These are phyloP conservation scores for Cryphonectria nitschkei DNA, from an alignment of 2,329 filamentous ascomycete species.

Conservation along the genomic window DNA sequence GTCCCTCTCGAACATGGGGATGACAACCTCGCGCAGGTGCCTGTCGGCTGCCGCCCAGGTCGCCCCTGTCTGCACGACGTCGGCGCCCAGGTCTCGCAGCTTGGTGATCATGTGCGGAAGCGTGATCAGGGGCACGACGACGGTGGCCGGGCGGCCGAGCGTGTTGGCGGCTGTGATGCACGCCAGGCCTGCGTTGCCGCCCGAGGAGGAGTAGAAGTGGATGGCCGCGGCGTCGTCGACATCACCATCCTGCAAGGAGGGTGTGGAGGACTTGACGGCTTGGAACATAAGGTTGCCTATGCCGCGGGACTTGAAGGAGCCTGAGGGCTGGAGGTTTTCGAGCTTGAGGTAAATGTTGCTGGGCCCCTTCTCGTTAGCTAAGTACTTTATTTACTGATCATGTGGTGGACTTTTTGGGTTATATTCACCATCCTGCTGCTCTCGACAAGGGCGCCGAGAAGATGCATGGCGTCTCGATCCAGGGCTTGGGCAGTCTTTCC, in stretches of 20 bases:
- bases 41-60: constrained; percentile 72
- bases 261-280: constrained; percentile 40
- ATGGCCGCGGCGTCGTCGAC: constrained; percentile 31
- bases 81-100: constrained; percentile 65
- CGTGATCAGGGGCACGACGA: constrained; percentile 71
- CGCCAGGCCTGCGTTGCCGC: constrained; percentile 80
- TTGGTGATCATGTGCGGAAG: constrained; percentile 70
- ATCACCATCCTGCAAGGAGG: constrained; percentile 33
- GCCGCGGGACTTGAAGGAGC: constrained; percentile 82
- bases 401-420: too few species aligned
- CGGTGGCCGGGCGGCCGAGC: constrained; percentile 66
- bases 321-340: constrained; percentile 79
- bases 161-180: constrained; percentile 71
- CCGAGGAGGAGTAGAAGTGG: constrained; percentile 75
- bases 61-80: constrained; percentile 68
- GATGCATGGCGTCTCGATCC: constrained; percentile 70
- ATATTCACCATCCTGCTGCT: constrained; percentile 66
- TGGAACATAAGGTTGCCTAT: constrained; percentile 72
- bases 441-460: constrained; percentile 67
- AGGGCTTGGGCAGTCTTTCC: constrained; percentile 49
- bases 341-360: constrained; percentile 82
- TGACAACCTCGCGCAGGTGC: constrained; percentile 55
- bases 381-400: too few species aligned
- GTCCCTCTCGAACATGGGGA: constrained; percentile 48
- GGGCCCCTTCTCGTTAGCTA: constrained; percentile 11